A percentile compares a stretch with the other conserved stretches of the same genome.
Conservation (phyloP, 1,284 basidiomycete genomes). For the Exsudoporus floridanus region DNA sequence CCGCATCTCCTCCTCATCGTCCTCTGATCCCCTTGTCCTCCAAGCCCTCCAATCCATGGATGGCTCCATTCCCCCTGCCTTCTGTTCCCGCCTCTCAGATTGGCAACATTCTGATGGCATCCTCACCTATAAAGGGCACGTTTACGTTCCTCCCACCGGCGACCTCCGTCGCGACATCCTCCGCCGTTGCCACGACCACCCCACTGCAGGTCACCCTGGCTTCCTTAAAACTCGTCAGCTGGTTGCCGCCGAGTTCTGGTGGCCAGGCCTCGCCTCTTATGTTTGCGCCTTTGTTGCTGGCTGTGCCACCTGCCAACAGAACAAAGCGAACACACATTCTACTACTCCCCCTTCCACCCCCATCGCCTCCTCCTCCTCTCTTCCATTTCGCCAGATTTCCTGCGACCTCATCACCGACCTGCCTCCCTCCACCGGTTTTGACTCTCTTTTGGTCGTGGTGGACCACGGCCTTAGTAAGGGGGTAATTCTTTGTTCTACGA, state of each 20-base stretch:
- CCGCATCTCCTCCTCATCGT: not conserved
- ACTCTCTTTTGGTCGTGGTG: not conserved
- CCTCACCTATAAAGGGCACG: not conserved
- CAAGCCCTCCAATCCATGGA: not conserved
- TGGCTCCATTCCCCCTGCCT: accelerated
- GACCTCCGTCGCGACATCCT: not conserved
- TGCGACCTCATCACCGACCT: too few relatives aligned
- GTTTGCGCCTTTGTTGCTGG: too few relatives aligned
- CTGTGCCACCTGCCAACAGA: not conserved
- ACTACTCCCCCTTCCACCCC: too few relatives aligned
- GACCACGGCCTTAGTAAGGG: not conserved
- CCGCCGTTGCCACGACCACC: not conserved
- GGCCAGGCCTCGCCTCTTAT: not conserved
- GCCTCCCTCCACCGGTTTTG: not conserved
- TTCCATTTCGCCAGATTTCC: too few relatives aligned
- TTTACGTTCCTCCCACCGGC: too few relatives aligned
- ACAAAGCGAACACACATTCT: too few relatives aligned
- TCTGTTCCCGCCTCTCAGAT: not conserved
- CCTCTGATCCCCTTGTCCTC: too few relatives aligned
- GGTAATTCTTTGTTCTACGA: not conserved
- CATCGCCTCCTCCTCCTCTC: too few relatives aligned
- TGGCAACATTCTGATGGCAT: not conserved
- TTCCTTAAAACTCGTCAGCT: not conserved
- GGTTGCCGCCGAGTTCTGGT: not conserved
- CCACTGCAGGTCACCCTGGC: accelerated